phyloP scores from a whole-genome alignment of 1,284 basidiomycete species.

The Ustilago lituana region DNA sequence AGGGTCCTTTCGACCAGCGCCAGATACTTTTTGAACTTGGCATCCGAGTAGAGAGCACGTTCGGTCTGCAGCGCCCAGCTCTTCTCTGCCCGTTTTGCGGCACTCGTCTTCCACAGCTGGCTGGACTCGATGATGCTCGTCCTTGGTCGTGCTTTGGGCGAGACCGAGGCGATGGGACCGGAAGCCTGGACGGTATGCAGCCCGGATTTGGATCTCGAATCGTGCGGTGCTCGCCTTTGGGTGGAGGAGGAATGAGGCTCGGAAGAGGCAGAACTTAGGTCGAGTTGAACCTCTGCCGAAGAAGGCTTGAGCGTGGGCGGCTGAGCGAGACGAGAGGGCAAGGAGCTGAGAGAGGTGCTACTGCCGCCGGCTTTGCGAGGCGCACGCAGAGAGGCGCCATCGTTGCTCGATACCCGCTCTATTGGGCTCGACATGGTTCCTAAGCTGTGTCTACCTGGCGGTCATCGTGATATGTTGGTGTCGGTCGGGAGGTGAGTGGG shows the following conservation, averaged over 20 bases:
- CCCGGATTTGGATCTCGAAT: constrained; percentile 6
- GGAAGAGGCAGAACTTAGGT: constrained; percentile 46
- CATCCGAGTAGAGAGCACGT: constrained; percentile 71
- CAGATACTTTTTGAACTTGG: constrained; percentile 95
- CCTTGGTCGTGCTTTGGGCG: constrained; percentile 31
- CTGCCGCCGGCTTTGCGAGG: constrained; percentile 18
- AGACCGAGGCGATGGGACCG: constrained; percentile 12
- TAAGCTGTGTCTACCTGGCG: no score
- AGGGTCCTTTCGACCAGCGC: constrained; percentile 90
- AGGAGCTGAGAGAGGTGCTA: constrained; percentile 47
- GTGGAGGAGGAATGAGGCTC: constrained; percentile 1
- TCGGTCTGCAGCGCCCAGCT: constrained; percentile 64
- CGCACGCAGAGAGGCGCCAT: constrained; percentile 20
- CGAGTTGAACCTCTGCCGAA: constrained; percentile 48
- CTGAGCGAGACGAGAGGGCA: constrained; percentile 35
- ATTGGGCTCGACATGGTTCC: constrained; percentile 30
- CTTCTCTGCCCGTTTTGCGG: constrained; percentile 60
- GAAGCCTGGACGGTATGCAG: constrained; percentile 13
- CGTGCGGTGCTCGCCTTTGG: background rate
- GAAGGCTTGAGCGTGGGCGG: constrained; percentile 39
- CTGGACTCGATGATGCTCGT: constrained; percentile 44
- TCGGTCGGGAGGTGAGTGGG: no score
- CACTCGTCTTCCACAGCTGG: constrained; percentile 60
- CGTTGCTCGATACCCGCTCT: constrained; percentile 24
- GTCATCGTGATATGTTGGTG: no score